Conservation (phyloP, 345 rosid genomes). For the Litchi chinensis region DNA sequence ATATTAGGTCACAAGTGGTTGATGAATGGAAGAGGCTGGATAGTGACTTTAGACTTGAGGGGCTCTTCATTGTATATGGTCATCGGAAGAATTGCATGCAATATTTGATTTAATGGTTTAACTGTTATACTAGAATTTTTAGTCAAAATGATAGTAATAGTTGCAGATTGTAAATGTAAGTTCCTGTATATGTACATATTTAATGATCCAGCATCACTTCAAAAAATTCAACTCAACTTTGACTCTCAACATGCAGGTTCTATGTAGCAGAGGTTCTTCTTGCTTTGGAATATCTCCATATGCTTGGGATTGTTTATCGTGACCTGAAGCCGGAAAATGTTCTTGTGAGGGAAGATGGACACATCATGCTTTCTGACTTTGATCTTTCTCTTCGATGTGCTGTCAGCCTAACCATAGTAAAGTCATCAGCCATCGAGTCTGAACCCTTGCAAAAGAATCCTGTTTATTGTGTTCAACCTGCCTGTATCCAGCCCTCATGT, state of each 20-base stretch:
- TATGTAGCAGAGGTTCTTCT: constrained; percentile 84
- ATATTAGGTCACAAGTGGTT: no score
- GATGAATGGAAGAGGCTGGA: no score
- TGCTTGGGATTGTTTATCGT: constrained; percentile 85
- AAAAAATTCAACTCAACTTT: not conserved
- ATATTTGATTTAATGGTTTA: not conserved
- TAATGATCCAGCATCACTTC: not conserved
- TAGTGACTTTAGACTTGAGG: no score
- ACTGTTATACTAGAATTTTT: not conserved
- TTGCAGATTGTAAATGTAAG: not conserved
- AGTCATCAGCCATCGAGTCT: constrained; percentile 46
- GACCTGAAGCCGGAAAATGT: constrained; percentile 90
- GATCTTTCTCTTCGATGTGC: constrained; percentile 80
- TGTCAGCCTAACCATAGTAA: constrained; percentile 59
- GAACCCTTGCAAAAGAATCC: constrained; percentile 52
- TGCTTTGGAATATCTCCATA: constrained; percentile 83
- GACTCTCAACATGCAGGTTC: constrained; percentile 51
- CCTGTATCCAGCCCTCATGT: constrained; percentile 57
- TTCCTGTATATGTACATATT: not conserved
- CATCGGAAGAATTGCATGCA: not conserved
- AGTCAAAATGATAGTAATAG: not conserved
- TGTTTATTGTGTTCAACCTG: constrained; percentile 61
- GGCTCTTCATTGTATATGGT: no score
- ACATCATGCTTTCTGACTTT: constrained; percentile 88
- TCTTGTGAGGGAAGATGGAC: constrained; percentile 89